phyloP scores from a whole-genome alignment of 345 rosid species.

The Gossypium turneri region DNA sequence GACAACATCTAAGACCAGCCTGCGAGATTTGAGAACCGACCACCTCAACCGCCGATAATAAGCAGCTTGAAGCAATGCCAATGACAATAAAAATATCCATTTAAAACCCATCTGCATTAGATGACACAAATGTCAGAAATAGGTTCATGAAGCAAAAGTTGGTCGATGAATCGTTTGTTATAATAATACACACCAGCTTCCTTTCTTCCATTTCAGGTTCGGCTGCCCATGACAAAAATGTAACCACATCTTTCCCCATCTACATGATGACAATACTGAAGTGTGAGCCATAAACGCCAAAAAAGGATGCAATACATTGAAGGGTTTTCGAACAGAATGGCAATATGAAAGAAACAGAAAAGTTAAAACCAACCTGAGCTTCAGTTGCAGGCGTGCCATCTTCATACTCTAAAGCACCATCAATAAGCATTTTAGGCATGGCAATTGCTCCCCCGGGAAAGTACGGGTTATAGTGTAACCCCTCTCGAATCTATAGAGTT shows the following conservation, averaged over 20 bases:
- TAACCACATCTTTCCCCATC: conserved; percentile 98
- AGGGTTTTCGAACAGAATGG: not conserved
- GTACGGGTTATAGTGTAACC: conserved; percentile 93
- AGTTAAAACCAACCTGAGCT: conserved; percentile 65
- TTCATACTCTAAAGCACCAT: conserved; percentile 97
- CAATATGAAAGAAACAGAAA: not conserved
- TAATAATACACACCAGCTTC: conserved; percentile 57
- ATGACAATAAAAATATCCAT: conserved; percentile 89
- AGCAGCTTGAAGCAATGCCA: conserved; percentile 91
- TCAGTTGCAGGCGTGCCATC: conserved; percentile 98
- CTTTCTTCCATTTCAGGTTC: conserved; percentile 99
- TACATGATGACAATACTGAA: conserved; percentile 24
- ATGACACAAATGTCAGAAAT: conserved; percentile 7
- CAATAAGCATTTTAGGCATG: conserved; percentile 96
- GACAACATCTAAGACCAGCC: conserved; percentile 80
- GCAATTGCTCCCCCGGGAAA: conserved; percentile 99
- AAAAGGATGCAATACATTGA: not conserved
- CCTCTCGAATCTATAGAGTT: conserved; percentile 72
- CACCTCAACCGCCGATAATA: conserved; percentile 89
- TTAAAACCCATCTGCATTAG: conserved; percentile 93
- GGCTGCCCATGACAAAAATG: conserved; percentile 96
- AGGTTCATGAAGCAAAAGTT: not conserved
- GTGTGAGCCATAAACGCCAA: conserved; percentile 7
- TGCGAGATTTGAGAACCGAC: conserved; percentile 88
- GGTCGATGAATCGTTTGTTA: not conserved